These are phyloP conservation scores for Vitis amurensis DNA, from an alignment of 164 flowering plant species.

Conservation along the genomic window DNA sequence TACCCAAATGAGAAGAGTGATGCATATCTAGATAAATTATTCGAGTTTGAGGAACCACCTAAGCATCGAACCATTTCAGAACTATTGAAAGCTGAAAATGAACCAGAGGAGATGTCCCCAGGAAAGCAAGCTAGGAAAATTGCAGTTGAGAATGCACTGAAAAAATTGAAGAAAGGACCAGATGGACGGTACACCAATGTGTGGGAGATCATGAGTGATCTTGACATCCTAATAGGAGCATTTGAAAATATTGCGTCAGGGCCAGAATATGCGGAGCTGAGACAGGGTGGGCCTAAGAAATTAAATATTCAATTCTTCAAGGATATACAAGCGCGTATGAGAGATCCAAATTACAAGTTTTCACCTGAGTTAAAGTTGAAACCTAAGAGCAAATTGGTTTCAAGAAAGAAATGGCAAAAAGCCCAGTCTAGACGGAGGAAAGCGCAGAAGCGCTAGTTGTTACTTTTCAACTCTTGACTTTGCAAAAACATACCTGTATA, in stretches of 20 bases:
- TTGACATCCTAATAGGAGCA: conserved; percentile 90
- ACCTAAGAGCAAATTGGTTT: conserved; percentile 86
- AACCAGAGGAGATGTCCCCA: conserved; percentile 79
- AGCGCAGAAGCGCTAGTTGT: conserved; percentile 58
- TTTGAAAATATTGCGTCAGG: conserved; percentile 95
- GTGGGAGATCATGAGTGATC: conserved; percentile 93
- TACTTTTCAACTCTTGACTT: not conserved
- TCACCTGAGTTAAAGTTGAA: conserved; percentile 85
- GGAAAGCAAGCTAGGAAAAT: conserved; percentile 94
- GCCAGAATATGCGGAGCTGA: conserved; percentile 88
- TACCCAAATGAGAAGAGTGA: conserved; percentile 85
- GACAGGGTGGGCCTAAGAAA: conserved; percentile 87
- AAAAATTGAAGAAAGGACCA: conserved; percentile 93
- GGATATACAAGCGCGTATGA: conserved; percentile 94
- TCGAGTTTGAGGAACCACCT: conserved; percentile 88
- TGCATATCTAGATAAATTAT: conserved; percentile 71
- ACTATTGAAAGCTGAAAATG: conserved; percentile 68
- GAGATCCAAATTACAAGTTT: conserved; percentile 89
- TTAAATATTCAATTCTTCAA: conserved; percentile 86
- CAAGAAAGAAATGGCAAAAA: conserved; percentile 87
- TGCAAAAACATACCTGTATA: not conserved
- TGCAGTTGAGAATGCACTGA: conserved; percentile 90
- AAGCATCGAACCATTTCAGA: conserved; percentile 78
- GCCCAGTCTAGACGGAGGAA: conserved; percentile 74
- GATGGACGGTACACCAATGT: conserved; percentile 94